A percentile compares a stretch with the other conserved stretches of the same genome.
Evolutionary conservation across 805 yeast genomes (phyloP).

Genomic region (Starmerella apis): DNA sequence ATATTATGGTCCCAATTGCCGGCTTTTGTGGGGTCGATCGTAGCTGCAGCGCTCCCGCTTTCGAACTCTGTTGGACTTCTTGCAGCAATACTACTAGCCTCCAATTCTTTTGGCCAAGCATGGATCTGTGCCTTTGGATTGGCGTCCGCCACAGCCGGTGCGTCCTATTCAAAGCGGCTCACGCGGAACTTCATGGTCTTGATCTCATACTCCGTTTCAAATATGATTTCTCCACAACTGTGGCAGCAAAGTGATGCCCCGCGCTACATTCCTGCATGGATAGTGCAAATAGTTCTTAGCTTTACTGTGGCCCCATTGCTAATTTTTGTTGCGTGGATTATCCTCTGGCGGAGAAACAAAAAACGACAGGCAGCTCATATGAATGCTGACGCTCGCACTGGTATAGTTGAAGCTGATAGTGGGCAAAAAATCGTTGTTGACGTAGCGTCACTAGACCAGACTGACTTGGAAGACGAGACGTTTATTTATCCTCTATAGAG

Average conservation of each 20-base stretch:
- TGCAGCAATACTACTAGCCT: slow-evolving; percentile 37
- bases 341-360: slow-evolving; percentile 39
- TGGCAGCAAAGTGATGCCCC: slow-evolving; percentile 39
- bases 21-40: slow-evolving; percentile 37
- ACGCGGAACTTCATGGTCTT: slow-evolving; percentile 35
- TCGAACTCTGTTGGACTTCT: slow-evolving; percentile 34
- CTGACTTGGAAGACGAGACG: slow-evolving; percentile 43
- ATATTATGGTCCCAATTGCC: slow-evolving; percentile 30
- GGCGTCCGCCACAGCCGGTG: slow-evolving; percentile 37
- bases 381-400: not conserved
- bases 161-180: slow-evolving; percentile 46
- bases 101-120: slow-evolving; percentile 31
- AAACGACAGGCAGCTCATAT: not conserved
- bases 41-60: slow-evolving; percentile 37
- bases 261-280: slow-evolving; percentile 39
- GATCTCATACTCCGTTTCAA: not conserved
- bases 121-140: slow-evolving; percentile 28
- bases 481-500: slow-evolving; percentile 43
- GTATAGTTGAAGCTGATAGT: slow-evolving; percentile 29
- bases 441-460: slow-evolving; percentile 41
- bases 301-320: slow-evolving; percentile 37
- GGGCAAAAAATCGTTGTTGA: slow-evolving; percentile 31
- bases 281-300: slow-evolving; percentile 40
- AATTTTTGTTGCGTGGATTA: slow-evolving; percentile 37
- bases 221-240: slow-evolving; percentile 45